Evolutionary conservation across 306 rosid genomes (phyloP).

Genomic region (Vigna angularis): DNA sequence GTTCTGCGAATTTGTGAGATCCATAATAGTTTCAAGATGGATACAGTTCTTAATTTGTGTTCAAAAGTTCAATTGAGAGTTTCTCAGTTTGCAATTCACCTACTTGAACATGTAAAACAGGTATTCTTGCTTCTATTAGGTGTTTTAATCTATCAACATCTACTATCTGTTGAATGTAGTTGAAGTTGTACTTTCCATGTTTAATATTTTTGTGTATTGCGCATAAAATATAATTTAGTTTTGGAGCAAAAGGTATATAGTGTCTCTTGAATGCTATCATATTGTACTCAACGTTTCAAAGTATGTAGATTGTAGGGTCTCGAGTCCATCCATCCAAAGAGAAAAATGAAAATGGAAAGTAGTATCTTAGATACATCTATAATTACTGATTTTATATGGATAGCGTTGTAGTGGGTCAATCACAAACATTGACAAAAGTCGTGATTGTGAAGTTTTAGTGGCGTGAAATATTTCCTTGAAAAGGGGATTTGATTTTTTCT

Average conservation of each 20-base stretch:
- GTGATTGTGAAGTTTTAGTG: slow-evolving; percentile 28
- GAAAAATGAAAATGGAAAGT: slow-evolving; percentile 27
- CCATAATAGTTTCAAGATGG: slow-evolving; percentile 64
- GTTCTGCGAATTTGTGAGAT: slow-evolving; percentile 81
- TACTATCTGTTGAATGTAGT: slow-evolving; percentile 7
- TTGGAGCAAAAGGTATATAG: slow-evolving; percentile 2
- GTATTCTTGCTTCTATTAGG: slow-evolving; percentile 52
- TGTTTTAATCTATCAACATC: slow-evolving; percentile 34
- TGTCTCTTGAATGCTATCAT: slow-evolving; percentile 18
- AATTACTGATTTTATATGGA: slow-evolving; percentile 18
- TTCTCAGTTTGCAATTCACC: slow-evolving; percentile 69
- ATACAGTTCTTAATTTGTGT: slow-evolving; percentile 50
- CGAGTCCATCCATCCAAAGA: slow-evolving; percentile 23
- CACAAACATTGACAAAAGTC: slow-evolving; percentile 38
- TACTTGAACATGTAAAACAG: slow-evolving; percentile 79
- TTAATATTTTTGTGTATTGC: slow-evolving; percentile 26
- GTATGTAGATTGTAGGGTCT: slow-evolving; percentile 1
- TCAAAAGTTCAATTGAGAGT: slow-evolving; percentile 76
- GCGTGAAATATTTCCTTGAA: slow-evolving; percentile 30
- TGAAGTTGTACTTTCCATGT: slow-evolving; percentile 27
- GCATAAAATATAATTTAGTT: neutral
- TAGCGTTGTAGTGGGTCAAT: slow-evolving; percentile 10
- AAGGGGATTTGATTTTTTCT: slow-evolving; percentile 24
- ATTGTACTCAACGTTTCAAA: slow-evolving; percentile 24
- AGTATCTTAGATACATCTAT: slow-evolving; percentile 30